Conservation (phyloP, 192 early-diverging fungal species). For the Blastocladiella britannica region DNA sequence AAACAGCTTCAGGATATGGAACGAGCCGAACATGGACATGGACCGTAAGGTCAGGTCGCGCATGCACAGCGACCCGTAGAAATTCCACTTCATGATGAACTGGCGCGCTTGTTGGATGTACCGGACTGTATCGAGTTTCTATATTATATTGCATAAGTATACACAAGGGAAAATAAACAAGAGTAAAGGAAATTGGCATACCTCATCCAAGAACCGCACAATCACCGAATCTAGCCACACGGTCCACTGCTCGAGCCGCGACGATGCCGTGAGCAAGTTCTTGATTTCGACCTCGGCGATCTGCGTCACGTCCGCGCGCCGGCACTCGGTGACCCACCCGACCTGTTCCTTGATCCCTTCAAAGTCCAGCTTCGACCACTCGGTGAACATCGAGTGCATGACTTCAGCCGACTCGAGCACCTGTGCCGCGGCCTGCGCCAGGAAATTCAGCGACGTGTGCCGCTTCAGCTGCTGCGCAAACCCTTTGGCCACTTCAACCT, state of each 20-base stretch:
- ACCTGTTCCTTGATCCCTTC: conserved; percentile 19
- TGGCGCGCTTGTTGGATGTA: conserved; percentile 20
- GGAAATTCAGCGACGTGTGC: conserved; percentile 19
- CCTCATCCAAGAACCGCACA: conserved; percentile 13
- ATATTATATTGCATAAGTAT: too few species aligned
- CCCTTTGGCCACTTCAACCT: conserved; percentile 20
- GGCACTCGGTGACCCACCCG: conserved; percentile 26
- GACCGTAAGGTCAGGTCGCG: conserved; percentile 16
- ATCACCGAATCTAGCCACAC: conserved; percentile 15
- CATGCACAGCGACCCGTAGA: conserved; percentile 17
- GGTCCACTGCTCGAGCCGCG: conserved; percentile 18
- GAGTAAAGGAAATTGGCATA: background rate
- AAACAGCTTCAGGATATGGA: conserved; percentile 18
- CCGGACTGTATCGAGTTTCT: conserved; percentile 9
- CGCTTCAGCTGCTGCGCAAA: conserved; percentile 21
- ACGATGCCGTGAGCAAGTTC: conserved; percentile 8
- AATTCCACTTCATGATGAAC: conserved; percentile 24
- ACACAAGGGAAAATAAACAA: background rate
- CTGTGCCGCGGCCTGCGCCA: conserved; percentile 16
- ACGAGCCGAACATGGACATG: conserved; percentile 14
- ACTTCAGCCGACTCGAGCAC: conserved; percentile 12
- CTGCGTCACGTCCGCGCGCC: conserved; percentile 13
- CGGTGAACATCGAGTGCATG: conserved; percentile 12
- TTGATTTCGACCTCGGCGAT: conserved; percentile 17
- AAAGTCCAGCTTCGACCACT: conserved; percentile 24